Conservation (phyloP, 495 filamentous ascomycete species). For the Glonium stellatum region DNA sequence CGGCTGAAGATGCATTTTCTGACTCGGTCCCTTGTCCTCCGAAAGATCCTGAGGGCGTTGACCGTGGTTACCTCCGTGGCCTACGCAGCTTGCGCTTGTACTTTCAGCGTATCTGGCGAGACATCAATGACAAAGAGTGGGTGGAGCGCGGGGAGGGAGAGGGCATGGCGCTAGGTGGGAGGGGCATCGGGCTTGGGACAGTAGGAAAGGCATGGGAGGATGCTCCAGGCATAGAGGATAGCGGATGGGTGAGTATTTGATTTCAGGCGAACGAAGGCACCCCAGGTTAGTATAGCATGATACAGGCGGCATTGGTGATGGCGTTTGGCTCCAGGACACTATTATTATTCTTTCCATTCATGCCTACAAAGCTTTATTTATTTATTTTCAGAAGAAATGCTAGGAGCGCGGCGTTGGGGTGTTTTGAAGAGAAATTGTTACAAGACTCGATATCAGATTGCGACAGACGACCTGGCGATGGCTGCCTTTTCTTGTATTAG, state of each 20-base stretch:
- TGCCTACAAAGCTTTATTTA: neutral
- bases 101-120: conserved; percentile 79
- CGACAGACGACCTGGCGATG: neutral
- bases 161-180: conserved; percentile 18
- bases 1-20: conserved; percentile 64
- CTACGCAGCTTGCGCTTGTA: conserved; percentile 73
- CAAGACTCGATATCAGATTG: neutral
- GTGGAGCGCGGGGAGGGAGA: conserved; percentile 29
- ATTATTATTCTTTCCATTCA: neutral
- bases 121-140: conserved; percentile 46
- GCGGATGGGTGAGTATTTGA: conserved; percentile 1
- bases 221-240: neutral
- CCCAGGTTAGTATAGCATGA: neutral
- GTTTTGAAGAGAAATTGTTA: neutral
- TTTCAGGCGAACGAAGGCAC: neutral
- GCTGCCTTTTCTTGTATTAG: neutral
- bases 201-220: conserved; percentile 22
- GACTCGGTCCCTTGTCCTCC: conserved; percentile 71
- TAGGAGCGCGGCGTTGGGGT: neutral
- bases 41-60: conserved; percentile 67
- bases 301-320: neutral
- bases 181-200: conserved; percentile 14
- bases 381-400: neutral
- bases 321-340: neutral
- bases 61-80: conserved; percentile 83